A percentile compares a stretch with the other conserved stretches of the same genome.
Conservation (phyloP, 257 asterid genomes). For the Jacaranda mimosifolia region DNA sequence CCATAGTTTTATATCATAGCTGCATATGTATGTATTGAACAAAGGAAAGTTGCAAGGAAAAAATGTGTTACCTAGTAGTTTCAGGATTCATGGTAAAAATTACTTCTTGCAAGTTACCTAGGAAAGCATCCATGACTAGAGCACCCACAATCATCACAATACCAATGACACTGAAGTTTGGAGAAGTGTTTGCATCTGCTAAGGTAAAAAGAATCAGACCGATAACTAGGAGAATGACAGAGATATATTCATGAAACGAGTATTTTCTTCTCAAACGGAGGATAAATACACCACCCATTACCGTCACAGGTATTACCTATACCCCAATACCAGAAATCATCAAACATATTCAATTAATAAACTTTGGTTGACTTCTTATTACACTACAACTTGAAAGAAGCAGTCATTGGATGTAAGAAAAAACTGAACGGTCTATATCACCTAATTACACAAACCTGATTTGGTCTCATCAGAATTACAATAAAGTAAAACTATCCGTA, state of each 20-base stretch:
- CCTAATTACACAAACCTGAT: neutral
- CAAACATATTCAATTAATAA: neutral
- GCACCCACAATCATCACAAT: conserved; percentile 85
- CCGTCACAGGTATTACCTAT: conserved; percentile 92
- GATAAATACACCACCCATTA: conserved; percentile 94
- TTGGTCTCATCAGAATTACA: neutral
- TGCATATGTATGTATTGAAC: neutral
- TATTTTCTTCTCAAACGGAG: conserved; percentile 93
- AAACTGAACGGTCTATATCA: neutral
- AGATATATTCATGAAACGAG: conserved; percentile 77
- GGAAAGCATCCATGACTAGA: conserved; percentile 85
- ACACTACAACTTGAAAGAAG: conserved; percentile 4
- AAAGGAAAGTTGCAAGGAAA: too few species aligned
- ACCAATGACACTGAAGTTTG: conserved; percentile 82
- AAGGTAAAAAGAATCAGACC: conserved; percentile 86
- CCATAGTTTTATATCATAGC: neutral
- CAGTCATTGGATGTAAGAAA: too few species aligned
- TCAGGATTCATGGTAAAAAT: conserved; percentile 88
- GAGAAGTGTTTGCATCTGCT: conserved; percentile 89
- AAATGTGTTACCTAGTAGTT: conserved; percentile 74
- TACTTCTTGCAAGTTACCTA: conserved; percentile 93
- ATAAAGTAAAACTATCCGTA: neutral
- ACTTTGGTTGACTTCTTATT: neutral
- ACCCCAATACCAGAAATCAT: conserved; percentile 23
- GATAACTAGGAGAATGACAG: conserved; percentile 73